Evolutionary conservation across 73 alveolate genomes (phyloP).

Genomic region (Paramecium biaurelia): DNA sequence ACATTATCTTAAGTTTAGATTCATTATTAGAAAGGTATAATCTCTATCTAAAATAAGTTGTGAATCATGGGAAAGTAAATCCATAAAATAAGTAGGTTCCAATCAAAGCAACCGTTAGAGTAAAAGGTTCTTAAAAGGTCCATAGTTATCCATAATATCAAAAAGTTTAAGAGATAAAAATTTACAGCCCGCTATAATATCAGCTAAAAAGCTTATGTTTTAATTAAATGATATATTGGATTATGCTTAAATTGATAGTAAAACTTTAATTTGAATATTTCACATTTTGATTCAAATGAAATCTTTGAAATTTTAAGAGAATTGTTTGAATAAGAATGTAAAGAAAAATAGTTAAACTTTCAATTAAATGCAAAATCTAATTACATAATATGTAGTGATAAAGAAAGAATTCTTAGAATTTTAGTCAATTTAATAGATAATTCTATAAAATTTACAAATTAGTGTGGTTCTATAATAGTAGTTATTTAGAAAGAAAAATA

Average conservation of each 20-base stretch:
- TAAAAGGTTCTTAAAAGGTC: neutral
- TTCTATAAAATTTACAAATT: conserved; percentile 10
- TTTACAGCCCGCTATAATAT: neutral
- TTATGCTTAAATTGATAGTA: conserved; percentile 21
- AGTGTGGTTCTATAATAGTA: neutral
- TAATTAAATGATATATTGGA: neutral
- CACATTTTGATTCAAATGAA: neutral
- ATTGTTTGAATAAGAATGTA: neutral
- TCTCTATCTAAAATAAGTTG: neutral
- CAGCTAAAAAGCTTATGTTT: neutral
- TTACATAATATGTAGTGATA: neutral
- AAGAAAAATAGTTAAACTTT: neutral
- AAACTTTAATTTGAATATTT: neutral
- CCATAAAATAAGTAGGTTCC: neutral
- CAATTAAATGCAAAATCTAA: neutral
- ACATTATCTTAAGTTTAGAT: neutral
- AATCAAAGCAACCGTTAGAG: neutral
- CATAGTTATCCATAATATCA: neutral
- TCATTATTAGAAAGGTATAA: neutral
- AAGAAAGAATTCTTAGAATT: conserved; percentile 18
- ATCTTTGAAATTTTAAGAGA: neutral
- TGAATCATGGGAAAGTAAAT: neutral
- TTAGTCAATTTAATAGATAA: conserved; percentile 6
- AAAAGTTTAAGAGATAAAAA: neutral
- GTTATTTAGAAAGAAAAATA: neutral